These are phyloP conservation scores for Peronospora belbahrii DNA, from an alignment of 352 stramenopile genomes.

Conservation along the genomic window DNA sequence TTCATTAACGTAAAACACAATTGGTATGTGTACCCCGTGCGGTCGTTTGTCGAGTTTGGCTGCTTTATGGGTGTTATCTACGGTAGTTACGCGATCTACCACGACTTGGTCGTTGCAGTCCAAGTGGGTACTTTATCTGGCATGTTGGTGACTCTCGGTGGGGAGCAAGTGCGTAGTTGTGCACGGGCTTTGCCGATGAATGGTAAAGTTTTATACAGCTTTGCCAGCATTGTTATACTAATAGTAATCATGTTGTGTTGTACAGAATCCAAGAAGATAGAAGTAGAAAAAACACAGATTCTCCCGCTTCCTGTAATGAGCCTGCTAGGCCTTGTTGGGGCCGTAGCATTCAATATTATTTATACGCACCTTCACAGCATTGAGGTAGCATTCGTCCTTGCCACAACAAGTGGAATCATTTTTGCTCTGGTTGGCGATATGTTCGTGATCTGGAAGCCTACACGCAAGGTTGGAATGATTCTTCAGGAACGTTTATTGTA, in stretches of 20 bases:
- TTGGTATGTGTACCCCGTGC: conserved; percentile 66
- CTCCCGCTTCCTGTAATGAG: conserved; percentile 77
- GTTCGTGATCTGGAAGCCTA: conserved; percentile 82
- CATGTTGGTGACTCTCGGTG: conserved; percentile 72
- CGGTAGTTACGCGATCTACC: conserved; percentile 79
- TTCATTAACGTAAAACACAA: conserved; percentile 69
- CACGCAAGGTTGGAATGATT: conserved; percentile 66
- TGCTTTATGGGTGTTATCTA: conserved; percentile 86
- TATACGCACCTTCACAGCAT: conserved; percentile 79
- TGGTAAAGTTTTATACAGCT: conserved; percentile 19
- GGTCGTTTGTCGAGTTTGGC: conserved; percentile 78
- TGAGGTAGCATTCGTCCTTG: conserved; percentile 73
- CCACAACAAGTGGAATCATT: conserved; percentile 64
- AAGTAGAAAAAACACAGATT: conserved; percentile 57
- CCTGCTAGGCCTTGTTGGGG: conserved; percentile 64
- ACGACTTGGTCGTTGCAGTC: conserved; percentile 68
- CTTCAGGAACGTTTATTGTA: conserved; percentile 73
- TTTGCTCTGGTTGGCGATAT: conserved; percentile 76
- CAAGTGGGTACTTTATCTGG: conserved; percentile 77
- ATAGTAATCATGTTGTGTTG: neutral
- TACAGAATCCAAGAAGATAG: conserved; percentile 33
- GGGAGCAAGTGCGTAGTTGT: conserved; percentile 63
- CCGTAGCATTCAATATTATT: conserved; percentile 83
- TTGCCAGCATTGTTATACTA: neutral
- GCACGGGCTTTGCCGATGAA: conserved; percentile 33